Conservation (phyloP, 305 asterid species). For the Fraxinus greggii region DNA sequence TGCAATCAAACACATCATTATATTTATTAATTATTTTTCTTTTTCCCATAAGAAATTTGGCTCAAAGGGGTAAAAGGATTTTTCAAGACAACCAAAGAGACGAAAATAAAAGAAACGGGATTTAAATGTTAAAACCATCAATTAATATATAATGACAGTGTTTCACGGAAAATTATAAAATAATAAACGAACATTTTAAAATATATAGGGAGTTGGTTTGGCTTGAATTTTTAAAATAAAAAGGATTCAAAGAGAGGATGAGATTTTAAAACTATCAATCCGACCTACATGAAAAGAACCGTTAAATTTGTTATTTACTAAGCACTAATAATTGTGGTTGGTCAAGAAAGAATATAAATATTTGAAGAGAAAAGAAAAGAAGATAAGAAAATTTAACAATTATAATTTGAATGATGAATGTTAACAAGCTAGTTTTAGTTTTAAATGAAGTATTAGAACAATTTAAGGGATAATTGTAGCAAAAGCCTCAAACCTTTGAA, state of each 20-base stretch:
- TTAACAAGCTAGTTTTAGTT: neutral
- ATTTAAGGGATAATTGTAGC: no score
- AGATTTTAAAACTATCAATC: neutral
- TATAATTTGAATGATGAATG: neutral
- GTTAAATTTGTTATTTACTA: neutral
- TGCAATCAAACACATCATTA: no score
- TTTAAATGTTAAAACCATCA: neutral
- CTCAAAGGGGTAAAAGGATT: neutral
- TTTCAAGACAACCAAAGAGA: neutral
- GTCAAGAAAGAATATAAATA: no score
- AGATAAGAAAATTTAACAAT: neutral
- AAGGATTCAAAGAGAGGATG: neutral
- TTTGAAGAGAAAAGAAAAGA: neutral
- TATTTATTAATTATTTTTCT: no score
- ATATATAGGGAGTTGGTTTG: neutral
- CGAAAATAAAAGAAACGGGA: no score
- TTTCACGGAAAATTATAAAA: no score
- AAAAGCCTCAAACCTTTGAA: no score
- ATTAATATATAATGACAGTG: neutral
- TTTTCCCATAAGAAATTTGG: neutral
- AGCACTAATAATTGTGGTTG: neutral
- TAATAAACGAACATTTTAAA: neutral
- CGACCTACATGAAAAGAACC: neutral
- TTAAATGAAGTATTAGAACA: neutral
- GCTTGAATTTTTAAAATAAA: neutral